Evolutionary conservation across 805 yeast genomes (phyloP).

Genomic region (Clavispora vitiphila): DNA sequence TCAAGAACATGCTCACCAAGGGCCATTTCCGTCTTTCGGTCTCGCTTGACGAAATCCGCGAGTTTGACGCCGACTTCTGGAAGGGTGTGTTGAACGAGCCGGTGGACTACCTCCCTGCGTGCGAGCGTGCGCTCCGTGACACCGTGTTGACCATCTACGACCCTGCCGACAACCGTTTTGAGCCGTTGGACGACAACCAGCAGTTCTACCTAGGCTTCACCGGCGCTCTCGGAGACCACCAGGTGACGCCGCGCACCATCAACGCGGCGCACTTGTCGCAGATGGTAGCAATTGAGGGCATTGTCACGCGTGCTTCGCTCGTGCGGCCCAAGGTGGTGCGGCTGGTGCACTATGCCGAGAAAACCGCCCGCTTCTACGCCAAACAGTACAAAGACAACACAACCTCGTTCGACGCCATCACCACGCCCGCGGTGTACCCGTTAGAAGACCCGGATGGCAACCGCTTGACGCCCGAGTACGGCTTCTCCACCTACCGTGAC

Average conservation of each 20-base stretch:
- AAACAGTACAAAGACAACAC: slow-evolving; percentile 92
- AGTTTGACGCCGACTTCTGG: slow-evolving; percentile 77
- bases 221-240: slow-evolving; percentile 88
- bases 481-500: slow-evolving; percentile 86
- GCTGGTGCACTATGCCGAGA: slow-evolving; percentile 89
- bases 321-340: slow-evolving; percentile 89
- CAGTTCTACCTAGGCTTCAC: slow-evolving; percentile 72
- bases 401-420: slow-evolving; percentile 78
- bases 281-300: slow-evolving; percentile 87
- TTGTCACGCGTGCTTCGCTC: slow-evolving; percentile 87
- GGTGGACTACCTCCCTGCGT: slow-evolving; percentile 82
- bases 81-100: slow-evolving; percentile 69
- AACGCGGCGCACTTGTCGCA: slow-evolving; percentile 72
- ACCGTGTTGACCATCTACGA: slow-evolving; percentile 71
- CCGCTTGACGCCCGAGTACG: slow-evolving; percentile 85
- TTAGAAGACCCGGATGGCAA: slow-evolving; percentile 91
- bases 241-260: slow-evolving; percentile 83
- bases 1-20: slow-evolving; percentile 66
- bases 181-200: slow-evolving; percentile 54
- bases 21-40: slow-evolving; percentile 65
- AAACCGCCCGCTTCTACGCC: slow-evolving; percentile 77
- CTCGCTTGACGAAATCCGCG: slow-evolving; percentile 82
- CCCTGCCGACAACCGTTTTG: slow-evolving; percentile 47
- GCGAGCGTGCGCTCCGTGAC: slow-evolving; percentile 80
- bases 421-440: slow-evolving; percentile 84